Evolutionary conservation across 2,329 filamentous ascomycete species (phyloP), one percentile per base, ranked within the genome.

Genomic region (Davidsoniella eucalypti): DNA sequence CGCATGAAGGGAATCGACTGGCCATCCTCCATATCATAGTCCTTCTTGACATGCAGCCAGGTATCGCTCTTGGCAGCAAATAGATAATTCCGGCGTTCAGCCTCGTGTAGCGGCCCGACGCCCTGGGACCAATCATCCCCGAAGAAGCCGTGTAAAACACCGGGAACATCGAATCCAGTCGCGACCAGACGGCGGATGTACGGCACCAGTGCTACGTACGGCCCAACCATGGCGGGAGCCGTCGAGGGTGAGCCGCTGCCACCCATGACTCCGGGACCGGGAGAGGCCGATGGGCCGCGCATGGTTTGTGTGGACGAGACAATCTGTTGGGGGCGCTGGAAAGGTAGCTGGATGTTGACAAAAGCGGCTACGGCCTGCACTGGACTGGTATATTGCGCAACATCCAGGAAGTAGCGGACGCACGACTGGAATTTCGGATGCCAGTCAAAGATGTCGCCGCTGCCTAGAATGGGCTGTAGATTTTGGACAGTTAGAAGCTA

Each of bases 131-230:
- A 98, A 61, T 94, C 83, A 56, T 95, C 85, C n/a, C 92, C 92
- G 58, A 96, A 98, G 68, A 95, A 94, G 9, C 87, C 87, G 61
- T 94, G 86, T 54, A 98, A 69, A n/a, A 96, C 81, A 0, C 80
- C 80, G 0, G 84, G 80, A 39, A 80, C 80, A 63, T 96, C 92
- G 68, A 94, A 92, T 2, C 88, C 90, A 0, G 90, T 96, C 14
- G 86, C 86, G 44, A 96, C 80, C 2, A 96, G 74, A 14, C 92
- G 84, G 33, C 90, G 82, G 55, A 96, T 81, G 63, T 94, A 98
- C 0, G 92, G 90, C 3, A 92, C 75, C 9, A 95, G 70, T 1
- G 84, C 87, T 43, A 88, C 72, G 39, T 61, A 59, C 12, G 61
- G 57, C 5, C 58, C 54, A 36, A 62, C 59, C 29, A 57, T 55